Base-by-base conservation (phyloP, 192 early-diverging fungal genomes). In the Backusella luteola region DNA sequence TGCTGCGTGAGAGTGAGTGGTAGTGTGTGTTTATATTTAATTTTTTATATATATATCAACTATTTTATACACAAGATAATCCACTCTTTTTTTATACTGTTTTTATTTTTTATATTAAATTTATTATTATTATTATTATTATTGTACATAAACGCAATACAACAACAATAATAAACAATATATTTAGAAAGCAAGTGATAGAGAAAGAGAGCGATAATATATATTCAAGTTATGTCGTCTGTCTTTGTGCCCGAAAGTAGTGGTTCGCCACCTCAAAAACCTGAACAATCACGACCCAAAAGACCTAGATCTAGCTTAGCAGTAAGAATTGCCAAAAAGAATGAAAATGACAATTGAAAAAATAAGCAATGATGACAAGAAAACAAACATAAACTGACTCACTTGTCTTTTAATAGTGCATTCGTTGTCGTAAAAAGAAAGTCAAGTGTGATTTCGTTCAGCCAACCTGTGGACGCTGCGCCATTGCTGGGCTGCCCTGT, bases 361-460 rank as follows among this genome's bases (percentile, higher is more conserved):
- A 26, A 35, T 17, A 73, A 39, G 3, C 14, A 38, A 34, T 39
- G 35, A 53, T 26, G 19, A 59, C 32, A 41, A 39, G 21, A 69
- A 38, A 68, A 39, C 8, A 35, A 68, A 38, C 15, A 34, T 29
- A 59, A n/a, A 59, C n/a, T 69, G 29, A 66, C 76, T 29, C 2
- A 69, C 11, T 73, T 9, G 26, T 52, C n/a, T n/a, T n/a, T n/a
- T 2, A 32, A 17, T 77, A 84, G 82, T 84, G 82, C 69, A 84
- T 84, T 66, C 79, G 82, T 1, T 84, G 82, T 76, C 71, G 82
- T 66, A 84, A 84, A 74, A 84, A 84, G 63, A 84, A 84, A 49
- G 82, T 84, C 67, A 84, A 84, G 59, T 84, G 82, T 74, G 82
- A 84, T 74, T 84, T 84, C 66, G 82, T 84, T 11, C 82, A 84